A percentile compares a stretch with the other conserved stretches of the same genome.
Conservation (phyloP, 495 filamentous ascomycete species). For the Penicillium canariense region DNA sequence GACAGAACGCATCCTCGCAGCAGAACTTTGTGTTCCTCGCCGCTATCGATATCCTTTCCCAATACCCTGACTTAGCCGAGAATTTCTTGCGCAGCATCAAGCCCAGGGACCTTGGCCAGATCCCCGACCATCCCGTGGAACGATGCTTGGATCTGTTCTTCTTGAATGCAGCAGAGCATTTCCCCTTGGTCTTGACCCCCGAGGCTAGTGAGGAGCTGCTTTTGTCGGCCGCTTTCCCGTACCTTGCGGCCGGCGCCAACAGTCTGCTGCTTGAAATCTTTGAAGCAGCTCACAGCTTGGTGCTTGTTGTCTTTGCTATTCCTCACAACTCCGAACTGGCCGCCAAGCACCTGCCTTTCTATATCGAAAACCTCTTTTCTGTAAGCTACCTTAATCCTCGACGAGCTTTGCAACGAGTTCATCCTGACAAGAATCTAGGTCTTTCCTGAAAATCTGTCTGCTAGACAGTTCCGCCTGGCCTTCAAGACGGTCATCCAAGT, state of each 20-base stretch:
- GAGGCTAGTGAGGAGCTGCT: conserved; percentile 68
- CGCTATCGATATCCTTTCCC: conserved; percentile 82
- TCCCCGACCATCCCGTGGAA: conserved; percentile 74
- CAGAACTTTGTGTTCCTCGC: conserved; percentile 83
- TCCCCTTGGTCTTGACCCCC: conserved; percentile 67
- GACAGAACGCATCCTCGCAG: conserved; percentile 70
- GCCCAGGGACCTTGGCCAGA: conserved; percentile 54
- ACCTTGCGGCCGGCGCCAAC: conserved; percentile 67
- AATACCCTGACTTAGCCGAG: conserved; percentile 66
- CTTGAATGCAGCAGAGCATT: conserved; percentile 84
- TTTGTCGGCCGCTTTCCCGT: conserved; percentile 69
- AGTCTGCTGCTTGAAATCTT: conserved; percentile 71
- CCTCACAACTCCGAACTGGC: conserved; percentile 72
- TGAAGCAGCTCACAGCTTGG: conserved; percentile 85
- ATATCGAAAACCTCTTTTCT: conserved; percentile 81
- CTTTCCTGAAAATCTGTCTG: conserved; percentile 80
- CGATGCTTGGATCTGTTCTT: conserved; percentile 86
- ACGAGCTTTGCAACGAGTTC: not conserved
- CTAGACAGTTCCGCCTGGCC: conserved; percentile 88
- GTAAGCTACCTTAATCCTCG: conserved; percentile 28
- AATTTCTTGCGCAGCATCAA: conserved; percentile 67
- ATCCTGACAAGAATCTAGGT: conserved; percentile 38
- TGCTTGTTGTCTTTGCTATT: conserved; percentile 78
- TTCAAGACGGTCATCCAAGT: conserved; percentile 88
- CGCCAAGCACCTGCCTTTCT: conserved; percentile 74